Evolutionary conservation across 1,284 basidiomycete genomes (phyloP).

Genomic region (Tilletia caries): DNA sequence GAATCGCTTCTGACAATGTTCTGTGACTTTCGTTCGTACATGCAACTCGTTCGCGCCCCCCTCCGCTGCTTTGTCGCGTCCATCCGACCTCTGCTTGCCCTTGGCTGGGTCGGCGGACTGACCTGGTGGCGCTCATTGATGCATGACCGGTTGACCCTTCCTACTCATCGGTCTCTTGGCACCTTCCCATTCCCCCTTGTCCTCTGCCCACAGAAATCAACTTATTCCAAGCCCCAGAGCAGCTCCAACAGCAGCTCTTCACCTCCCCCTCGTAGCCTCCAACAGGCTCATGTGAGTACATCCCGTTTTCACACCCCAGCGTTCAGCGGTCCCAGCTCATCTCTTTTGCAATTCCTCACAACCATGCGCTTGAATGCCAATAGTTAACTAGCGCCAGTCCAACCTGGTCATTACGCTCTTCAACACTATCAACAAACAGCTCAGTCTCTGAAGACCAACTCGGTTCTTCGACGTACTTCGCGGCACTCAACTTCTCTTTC

Average conservation of each 20-base stretch:
- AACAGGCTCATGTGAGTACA: constrained; percentile 13
- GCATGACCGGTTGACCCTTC: no score
- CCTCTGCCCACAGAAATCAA: neutral
- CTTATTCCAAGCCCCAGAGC: neutral
- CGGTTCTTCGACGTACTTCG: no score
- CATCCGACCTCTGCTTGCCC: no score
- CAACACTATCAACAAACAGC: neutral
- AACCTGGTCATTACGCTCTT: constrained; percentile 11
- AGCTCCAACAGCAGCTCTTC: constrained; percentile 10
- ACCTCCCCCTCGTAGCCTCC: neutral
- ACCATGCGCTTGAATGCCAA: neutral
- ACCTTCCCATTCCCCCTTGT: no score
- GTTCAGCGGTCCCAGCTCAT: neutral
- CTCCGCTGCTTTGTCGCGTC: no score
- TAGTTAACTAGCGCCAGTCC: constrained; percentile 7
- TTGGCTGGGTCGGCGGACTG: no score
- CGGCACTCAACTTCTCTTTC: no score
- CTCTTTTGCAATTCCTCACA: neutral
- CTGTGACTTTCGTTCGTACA: no score
- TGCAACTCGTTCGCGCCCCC: no score
- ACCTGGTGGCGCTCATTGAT: no score
- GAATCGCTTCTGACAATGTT: no score
- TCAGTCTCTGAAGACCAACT: neutral
- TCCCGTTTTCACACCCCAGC: neutral
- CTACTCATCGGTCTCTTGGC: no score